Evolutionary conservation across 768 basidiomycete genomes (phyloP).

Genomic region (Russula vinacea): DNA sequence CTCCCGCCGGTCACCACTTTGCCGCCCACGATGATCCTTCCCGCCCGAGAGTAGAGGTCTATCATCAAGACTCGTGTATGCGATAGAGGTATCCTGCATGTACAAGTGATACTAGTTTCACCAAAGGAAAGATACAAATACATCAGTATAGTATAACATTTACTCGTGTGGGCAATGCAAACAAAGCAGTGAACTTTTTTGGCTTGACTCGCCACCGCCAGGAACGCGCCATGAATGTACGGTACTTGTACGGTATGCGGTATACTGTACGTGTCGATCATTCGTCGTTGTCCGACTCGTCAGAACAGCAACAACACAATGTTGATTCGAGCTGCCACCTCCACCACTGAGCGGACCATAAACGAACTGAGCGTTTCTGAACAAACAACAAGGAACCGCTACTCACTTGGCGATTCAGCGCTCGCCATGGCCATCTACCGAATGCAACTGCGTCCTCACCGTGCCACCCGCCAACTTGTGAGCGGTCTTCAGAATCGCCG

Average conservation of each 20-base stretch:
- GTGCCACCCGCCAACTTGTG: slow-evolving; percentile 35
- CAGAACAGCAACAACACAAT: slow-evolving; percentile 56
- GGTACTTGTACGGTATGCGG: neutral
- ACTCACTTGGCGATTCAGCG: slow-evolving; percentile 69
- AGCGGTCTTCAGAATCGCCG: slow-evolving; percentile 31
- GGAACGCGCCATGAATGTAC: neutral
- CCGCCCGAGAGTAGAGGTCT: slow-evolving; percentile 11
- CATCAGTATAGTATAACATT: slow-evolving; percentile 17
- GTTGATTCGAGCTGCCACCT: slow-evolving; percentile 70
- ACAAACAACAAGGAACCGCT: neutral
- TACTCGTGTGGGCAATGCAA: neutral
- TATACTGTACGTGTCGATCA: too few relatives aligned
- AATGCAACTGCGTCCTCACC: slow-evolving; percentile 55
- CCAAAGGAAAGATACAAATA: slow-evolving; percentile 20
- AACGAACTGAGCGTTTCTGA: slow-evolving; percentile 8
- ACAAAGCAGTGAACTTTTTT: neutral
- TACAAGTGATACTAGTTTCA: slow-evolving; percentile 20
- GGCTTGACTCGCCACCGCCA: neutral
- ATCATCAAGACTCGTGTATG: slow-evolving; percentile 1
- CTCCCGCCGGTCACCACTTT: slow-evolving; percentile 87
- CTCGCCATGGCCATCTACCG: slow-evolving; percentile 64
- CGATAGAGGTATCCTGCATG: slow-evolving; percentile 21
- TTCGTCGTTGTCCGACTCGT: slow-evolving; percentile 52
- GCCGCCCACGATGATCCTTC: slow-evolving; percentile 79
- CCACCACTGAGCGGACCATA: slow-evolving; percentile 62